These are phyloP conservation scores for Noccaea bulbosa DNA, from an alignment of 345 rosid species.

Conservation along the genomic window DNA sequence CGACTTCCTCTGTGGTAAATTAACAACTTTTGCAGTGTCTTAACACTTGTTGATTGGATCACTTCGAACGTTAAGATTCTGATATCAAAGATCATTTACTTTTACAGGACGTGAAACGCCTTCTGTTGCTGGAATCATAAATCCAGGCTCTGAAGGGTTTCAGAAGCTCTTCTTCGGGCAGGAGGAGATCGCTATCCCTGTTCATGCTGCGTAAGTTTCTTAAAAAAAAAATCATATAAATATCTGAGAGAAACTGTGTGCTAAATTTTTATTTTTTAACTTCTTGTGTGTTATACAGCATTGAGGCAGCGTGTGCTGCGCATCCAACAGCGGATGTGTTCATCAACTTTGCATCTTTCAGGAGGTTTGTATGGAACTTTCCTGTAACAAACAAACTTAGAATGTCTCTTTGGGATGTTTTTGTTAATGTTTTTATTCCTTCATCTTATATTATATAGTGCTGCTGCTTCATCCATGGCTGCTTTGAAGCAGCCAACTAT, in stretches of 20 bases:
- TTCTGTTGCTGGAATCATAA: conserved; percentile 95
- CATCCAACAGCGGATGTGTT: conserved; percentile 99
- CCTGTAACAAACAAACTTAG: background rate
- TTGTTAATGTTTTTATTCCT: background rate
- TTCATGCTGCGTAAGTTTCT: conserved; percentile 74
- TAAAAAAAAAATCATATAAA: background rate
- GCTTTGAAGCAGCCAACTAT: conserved; percentile 91
- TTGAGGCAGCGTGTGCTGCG: conserved; percentile 87
- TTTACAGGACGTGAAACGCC: conserved; percentile 89
- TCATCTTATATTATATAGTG: background rate
- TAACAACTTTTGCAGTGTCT: background rate
- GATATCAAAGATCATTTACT: conserved; percentile 1
- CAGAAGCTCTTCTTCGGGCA: conserved; percentile 97
- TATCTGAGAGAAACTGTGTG: conserved; percentile 1
- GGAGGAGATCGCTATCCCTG: conserved; percentile 98
- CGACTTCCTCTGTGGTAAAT: conserved; percentile 90
- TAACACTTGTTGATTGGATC: conserved; percentile 2
- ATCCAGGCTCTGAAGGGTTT: conserved; percentile 96
- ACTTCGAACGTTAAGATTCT: conserved; percentile 12
- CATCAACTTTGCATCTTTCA: conserved; percentile 92
- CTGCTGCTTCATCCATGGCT: conserved; percentile 94
- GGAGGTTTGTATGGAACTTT: conserved; percentile 58
- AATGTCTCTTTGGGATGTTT: conserved; percentile 15
- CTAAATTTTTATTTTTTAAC: background rate
- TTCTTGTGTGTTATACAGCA: conserved; percentile 57